These are phyloP conservation scores for Holtermanniella nyarrowii DNA, from an alignment of 768 basidiomycete species.

Conservation along the genomic window DNA sequence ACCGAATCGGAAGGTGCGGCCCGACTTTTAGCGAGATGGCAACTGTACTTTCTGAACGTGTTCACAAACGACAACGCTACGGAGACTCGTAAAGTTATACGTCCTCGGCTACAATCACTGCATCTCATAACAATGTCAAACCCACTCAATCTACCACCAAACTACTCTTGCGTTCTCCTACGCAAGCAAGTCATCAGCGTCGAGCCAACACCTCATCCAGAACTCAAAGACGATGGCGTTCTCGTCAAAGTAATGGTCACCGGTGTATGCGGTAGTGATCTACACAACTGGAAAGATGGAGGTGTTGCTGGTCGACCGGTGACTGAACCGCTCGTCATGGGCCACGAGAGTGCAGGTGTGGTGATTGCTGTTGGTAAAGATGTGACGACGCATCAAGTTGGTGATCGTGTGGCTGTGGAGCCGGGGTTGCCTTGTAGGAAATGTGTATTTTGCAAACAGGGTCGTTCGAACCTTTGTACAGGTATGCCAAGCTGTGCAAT, in stretches of 20 bases:
- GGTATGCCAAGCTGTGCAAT: conserved; percentile 8
- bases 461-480: conserved; percentile 27
- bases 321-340: conserved; percentile 27
- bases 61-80: too few relatives aligned
- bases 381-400: conserved; percentile 29
- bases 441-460: conserved; percentile 32
- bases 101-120: too few relatives aligned
- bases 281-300: conserved; percentile 27
- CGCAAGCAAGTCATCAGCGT: conserved; percentile 25
- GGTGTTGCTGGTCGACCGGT: conserved; percentile 34
- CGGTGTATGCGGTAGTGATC: conserved; percentile 33
- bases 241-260: conserved; percentile 33
- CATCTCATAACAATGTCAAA: conserved; percentile 23
- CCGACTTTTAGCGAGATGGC: too few relatives aligned
- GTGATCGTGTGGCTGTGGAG: conserved; percentile 34
- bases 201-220: conserved; percentile 19
- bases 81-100: too few relatives aligned
- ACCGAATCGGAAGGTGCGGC: too few relatives aligned
- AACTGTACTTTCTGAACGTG: too few relatives aligned
- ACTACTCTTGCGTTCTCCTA: conserved; percentile 21
- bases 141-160: conserved; percentile 24
- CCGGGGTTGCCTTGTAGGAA: conserved; percentile 33
- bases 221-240: conserved; percentile 31
- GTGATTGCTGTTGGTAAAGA: conserved; percentile 32
- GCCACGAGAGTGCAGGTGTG: conserved; percentile 31